phyloP scores from a whole-genome alignment of 345 rosid genomes.

The Geranium rotundifolium region DNA sequence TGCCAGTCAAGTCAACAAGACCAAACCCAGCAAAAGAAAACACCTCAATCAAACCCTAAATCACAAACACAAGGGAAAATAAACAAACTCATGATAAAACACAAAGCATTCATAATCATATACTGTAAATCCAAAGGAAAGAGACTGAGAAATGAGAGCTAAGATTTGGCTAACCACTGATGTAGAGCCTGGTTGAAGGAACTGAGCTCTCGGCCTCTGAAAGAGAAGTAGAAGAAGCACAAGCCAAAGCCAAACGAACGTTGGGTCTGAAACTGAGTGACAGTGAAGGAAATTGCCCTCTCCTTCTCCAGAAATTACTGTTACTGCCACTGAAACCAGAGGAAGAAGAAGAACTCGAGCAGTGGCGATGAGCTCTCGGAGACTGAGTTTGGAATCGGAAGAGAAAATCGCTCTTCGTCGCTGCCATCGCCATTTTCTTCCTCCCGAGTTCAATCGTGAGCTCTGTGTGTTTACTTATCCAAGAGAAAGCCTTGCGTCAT shows the following conservation, averaged over 20 bases:
- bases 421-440: not conserved
- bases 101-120: not conserved
- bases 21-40: no score
- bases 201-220: not conserved
- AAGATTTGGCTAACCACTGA: not conserved
- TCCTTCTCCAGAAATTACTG: not conserved
- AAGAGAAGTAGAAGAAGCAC: not conserved
- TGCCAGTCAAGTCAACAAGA: no score
- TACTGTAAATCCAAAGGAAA: no score
- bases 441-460: not conserved
- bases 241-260: not conserved
- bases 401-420: not conserved
- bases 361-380: not conserved
- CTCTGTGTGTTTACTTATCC: not conserved
- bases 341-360: not conserved
- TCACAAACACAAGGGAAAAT: not conserved
- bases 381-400: not conserved
- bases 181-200: conserved; percentile 2
- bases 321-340: not conserved
- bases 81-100: not conserved
- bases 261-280: not conserved
- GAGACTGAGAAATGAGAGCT: not conserved
- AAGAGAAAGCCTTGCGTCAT: not conserved
- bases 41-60: not conserved
- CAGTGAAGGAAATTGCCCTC: not conserved